A percentile compares a stretch with the other conserved stretches of the same genome.
Conservation (phyloP, 106 monocot species). For the Apostasia ramifera region DNA sequence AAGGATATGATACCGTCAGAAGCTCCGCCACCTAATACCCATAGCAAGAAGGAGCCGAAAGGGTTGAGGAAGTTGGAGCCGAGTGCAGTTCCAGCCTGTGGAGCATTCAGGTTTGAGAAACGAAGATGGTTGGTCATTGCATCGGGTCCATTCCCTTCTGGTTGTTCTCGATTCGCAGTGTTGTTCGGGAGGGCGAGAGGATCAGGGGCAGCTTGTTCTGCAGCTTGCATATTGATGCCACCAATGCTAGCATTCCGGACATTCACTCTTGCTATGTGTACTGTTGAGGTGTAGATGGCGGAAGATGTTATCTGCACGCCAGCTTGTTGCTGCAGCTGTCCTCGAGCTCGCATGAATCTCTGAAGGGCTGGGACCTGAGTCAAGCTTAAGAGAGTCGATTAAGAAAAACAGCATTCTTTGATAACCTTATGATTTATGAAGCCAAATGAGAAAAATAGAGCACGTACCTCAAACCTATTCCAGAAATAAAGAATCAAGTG, state of each 20-base stretch:
- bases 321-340: slow-evolving; percentile 64
- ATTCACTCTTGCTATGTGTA: slow-evolving; percentile 89
- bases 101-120: slow-evolving; percentile 22
- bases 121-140: slow-evolving; percentile 7
- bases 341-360: slow-evolving; percentile 71
- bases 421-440: too few relatives aligned
- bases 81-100: slow-evolving; percentile 21
- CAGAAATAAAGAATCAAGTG: slow-evolving; percentile 98
- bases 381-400: too few relatives aligned
- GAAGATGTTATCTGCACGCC: slow-evolving; percentile 92
- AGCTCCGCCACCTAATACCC: slow-evolving; percentile 79
- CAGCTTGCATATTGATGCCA: slow-evolving; percentile 2
- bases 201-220: slow-evolving; percentile 8
- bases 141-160: slow-evolving; percentile 4
- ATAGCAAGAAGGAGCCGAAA: slow-evolving; percentile 76
- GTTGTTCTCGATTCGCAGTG: slow-evolving; percentile 11
- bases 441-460: too few relatives aligned
- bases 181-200: slow-evolving; percentile 8
- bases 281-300: slow-evolving; percentile 80
- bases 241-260: slow-evolving; percentile 31
- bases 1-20: slow-evolving; percentile 82
- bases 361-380: slow-evolving; percentile 89
- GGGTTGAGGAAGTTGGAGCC: slow-evolving; percentile 46
- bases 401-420: too few relatives aligned
- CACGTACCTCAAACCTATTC: slow-evolving; percentile 97